Evolutionary conservation across 139 green algal genomes (phyloP), one percentile per base, ranked within the genome.

Genomic region (Protoeuglena noctilucae): DNA sequence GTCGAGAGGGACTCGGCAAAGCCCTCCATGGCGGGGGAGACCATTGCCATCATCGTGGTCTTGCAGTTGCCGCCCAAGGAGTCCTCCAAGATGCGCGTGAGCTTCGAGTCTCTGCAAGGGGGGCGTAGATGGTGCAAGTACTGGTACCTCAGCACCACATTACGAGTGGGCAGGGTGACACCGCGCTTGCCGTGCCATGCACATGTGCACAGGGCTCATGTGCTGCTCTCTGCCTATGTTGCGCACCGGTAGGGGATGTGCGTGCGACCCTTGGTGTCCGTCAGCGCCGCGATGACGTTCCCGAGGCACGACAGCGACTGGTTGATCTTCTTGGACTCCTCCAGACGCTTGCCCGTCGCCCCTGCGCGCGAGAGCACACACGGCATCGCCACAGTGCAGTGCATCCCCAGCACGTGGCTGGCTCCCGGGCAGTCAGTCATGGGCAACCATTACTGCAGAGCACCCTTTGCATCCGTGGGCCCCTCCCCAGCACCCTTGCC

Each of bases 251-350:
- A 97, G 0, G 88, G 89, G 48, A 97, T 82, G 64, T 96, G 88
- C 3, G 70, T 40, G 4, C 74, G 71, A 6, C 45, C 27, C 34
- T 65, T 64, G 4, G 64, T 28, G 56, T 89, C 86, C 2, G 89
- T 95, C 55, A 97, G 74, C 3, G 86, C 88, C 14, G 77, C 74
- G 66, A 97, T 97, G 1, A 97, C 89, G 56, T 97, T 96, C n/a
- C 89, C 89, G 30, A 97, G 70, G 4, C 84, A 82, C 17, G 70
- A 86, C 34, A 97, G 57, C 29, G 70, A 86, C 50, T 86, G 76
- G 64, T 97, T 97, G 75, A 97, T 97, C 57, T 89, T 93, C 68
- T 97, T 97, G 55, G 60, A 82, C 74, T 97, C 89, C 68, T 95
- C 89, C 67, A 97, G 72, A 39, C 89, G 63, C 72, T 85, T 80